Conservation (phyloP, 2,329 filamentous ascomycete genomes). For the Fusarium sp. region DNA sequence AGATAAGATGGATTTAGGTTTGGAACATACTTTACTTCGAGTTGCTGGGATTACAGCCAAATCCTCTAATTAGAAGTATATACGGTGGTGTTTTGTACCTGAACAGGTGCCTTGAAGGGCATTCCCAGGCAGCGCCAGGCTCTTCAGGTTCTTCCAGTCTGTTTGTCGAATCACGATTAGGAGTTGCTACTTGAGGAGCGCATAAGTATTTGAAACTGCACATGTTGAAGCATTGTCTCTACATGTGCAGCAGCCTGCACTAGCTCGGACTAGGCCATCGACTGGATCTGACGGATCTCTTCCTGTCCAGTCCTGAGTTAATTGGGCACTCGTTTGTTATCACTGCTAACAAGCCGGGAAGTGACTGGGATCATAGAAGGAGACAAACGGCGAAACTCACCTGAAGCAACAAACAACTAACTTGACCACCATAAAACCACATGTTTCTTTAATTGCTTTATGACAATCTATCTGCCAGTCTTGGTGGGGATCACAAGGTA, state of each 20-base stretch:
- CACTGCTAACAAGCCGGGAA: constrained; percentile 1
- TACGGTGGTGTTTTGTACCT: background rate
- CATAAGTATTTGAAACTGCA: background rate
- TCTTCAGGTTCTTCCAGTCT: constrained; percentile 18
- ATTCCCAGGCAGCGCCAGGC: constrained; percentile 23
- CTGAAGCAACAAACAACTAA: constrained; percentile 2
- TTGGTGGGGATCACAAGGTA: background rate
- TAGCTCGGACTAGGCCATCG: constrained; percentile 30
- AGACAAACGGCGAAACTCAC: constrained; percentile 10
- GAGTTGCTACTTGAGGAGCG: background rate
- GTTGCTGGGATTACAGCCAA: constrained; percentile 9
- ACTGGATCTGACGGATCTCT: constrained; percentile 30
- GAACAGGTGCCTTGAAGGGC: background rate
- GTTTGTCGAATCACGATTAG: constrained; percentile 5
- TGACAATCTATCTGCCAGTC: background rate
- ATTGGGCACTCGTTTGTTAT: constrained; percentile 29
- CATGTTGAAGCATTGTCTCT: background rate
- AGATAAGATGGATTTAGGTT: constrained; percentile 28
- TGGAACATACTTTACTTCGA: constrained; percentile 19
- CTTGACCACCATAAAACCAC: background rate
- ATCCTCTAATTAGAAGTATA: background rate
- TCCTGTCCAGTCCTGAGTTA: constrained; percentile 25
- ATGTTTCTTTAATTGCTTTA: background rate
- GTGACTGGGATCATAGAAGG: constrained; percentile 7
- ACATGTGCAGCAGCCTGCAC: background rate